Evolutionary conservation across 257 asterid species (phyloP).

Genomic region (Nicotiana obtusifolia): DNA sequence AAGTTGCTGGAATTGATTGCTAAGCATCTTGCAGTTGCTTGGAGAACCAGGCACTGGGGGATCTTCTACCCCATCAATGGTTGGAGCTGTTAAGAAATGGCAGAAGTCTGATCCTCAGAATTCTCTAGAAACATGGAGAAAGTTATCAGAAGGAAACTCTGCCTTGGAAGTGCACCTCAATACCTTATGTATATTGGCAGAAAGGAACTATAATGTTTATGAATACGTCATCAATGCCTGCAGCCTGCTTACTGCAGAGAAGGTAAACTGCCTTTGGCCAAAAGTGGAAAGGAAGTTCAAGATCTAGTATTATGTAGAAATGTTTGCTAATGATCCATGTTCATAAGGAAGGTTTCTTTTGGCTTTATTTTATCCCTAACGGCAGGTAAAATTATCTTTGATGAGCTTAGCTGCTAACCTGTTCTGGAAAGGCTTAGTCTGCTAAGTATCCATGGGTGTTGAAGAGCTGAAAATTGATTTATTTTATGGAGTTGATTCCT

Average conservation of each 20-base stretch:
- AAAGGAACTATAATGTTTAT: constrained; percentile 45
- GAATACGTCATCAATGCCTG: constrained; percentile 46
- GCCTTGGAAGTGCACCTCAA: constrained; percentile 68
- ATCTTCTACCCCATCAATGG: constrained; percentile 97
- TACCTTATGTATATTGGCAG: constrained; percentile 58
- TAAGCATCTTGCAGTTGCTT: constrained; percentile 55
- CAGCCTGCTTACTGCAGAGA: constrained; percentile 54
- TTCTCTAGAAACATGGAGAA: constrained; percentile 75
- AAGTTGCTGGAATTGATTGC: constrained; percentile 13
- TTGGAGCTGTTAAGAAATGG: constrained; percentile 98
- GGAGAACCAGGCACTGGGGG: constrained; percentile 99
- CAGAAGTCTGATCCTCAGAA: constrained; percentile 82
- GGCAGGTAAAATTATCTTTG: neutral
- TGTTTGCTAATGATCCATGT: neutral
- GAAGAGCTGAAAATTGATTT: neutral
- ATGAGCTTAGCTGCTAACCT: neutral
- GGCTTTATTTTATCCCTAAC: neutral
- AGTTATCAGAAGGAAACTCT: constrained; percentile 70
- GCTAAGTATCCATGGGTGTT: neutral
- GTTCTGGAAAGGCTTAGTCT: neutral
- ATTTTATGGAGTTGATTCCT: neutral
- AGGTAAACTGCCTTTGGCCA: constrained; percentile 37
- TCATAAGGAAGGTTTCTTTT: neutral
- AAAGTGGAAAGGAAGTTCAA: constrained; percentile 6
- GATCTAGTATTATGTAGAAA: neutral